phyloP scores from a whole-genome alignment of 352 stramenopile genomes.

The Globisporangium mamillatum region DNA sequence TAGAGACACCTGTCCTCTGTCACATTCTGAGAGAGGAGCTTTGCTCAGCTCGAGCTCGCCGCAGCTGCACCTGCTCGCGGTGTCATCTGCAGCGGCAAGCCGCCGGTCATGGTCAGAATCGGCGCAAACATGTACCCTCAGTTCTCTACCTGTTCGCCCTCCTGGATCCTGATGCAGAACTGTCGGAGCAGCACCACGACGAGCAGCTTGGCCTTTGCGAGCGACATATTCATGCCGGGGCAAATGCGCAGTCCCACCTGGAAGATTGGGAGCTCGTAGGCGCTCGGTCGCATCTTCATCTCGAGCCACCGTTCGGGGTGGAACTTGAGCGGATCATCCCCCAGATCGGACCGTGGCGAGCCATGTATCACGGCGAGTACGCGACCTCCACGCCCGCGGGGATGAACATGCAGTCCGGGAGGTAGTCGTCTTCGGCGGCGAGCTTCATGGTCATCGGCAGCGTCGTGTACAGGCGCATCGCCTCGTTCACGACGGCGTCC shows the following conservation, averaged over 20 bases:
- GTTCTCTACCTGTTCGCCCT: constrained; percentile 22
- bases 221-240: constrained; percentile 67
- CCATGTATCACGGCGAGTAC: constrained; percentile 60
- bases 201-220: constrained; percentile 63
- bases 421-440: constrained; percentile 10
- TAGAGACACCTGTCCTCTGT: too few species aligned
- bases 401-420: constrained; percentile 24
- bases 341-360: constrained; percentile 10
- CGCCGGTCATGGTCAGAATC: constrained; percentile 45
- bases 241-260: constrained; percentile 65
- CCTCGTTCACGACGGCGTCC: constrained; percentile 66
- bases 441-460: constrained; percentile 71
- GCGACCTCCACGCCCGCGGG: constrained; percentile 56
- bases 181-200: constrained; percentile 39
- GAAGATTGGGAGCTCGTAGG: constrained; percentile 74
- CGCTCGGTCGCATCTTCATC: constrained; percentile 34
- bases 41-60: background rate
- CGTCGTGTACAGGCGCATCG: constrained; percentile 68
- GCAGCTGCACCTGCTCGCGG: constrained; percentile 12
- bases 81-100: constrained; percentile 42
- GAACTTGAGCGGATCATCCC: constrained; percentile 20
- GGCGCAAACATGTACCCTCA: constrained; percentile 40
- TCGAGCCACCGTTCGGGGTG: constrained; percentile 13
- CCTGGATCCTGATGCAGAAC: constrained; percentile 42
- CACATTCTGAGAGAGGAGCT: background rate